phyloP scores from a whole-genome alignment of 2,329 filamentous ascomycete species.

The Ceratocystis cacaofunesta region DNA sequence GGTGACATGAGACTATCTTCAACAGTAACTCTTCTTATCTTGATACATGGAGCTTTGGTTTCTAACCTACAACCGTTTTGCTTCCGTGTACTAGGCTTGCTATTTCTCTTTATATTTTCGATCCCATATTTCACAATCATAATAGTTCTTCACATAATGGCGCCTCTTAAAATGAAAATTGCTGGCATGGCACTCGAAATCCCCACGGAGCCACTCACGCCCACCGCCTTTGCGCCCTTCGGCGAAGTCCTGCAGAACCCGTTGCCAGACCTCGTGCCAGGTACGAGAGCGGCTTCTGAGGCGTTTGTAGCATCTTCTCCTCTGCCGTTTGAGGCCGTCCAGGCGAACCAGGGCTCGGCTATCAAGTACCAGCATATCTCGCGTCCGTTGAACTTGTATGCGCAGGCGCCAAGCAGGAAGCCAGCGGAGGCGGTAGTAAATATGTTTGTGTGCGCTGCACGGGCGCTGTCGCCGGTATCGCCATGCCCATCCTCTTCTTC shows the following conservation, averaged over 20 bases:
- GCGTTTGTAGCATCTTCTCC: slow-evolving; percentile 3
- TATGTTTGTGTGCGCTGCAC: slow-evolving; percentile 64
- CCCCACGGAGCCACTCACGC: slow-evolving; percentile 50
- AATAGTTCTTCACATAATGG: neutral
- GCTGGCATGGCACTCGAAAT: slow-evolving; percentile 24
- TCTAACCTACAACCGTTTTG: no score
- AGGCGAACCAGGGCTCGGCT: slow-evolving; percentile 74
- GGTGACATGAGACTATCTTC: neutral
- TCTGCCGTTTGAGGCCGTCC: slow-evolving; percentile 35
- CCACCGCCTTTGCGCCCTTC: slow-evolving; percentile 57
- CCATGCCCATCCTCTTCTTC: neutral
- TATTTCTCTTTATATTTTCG: neutral
- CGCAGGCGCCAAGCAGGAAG: slow-evolving; percentile 43
- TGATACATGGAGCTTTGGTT: no score
- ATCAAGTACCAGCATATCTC: slow-evolving; percentile 75
- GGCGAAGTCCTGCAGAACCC: slow-evolving; percentile 73
- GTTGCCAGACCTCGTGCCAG: slow-evolving; percentile 32
- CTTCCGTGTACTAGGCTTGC: neutral
- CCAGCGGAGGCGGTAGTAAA: slow-evolving; percentile 54
- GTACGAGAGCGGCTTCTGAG: slow-evolving; percentile 13
- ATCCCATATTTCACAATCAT: no score
- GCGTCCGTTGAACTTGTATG: slow-evolving; percentile 56
- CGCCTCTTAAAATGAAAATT: neutral
- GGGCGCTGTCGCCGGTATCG: slow-evolving; percentile 20
- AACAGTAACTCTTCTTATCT: no score